Base-by-base conservation (phyloP, 1,284 basidiomycete genomes). In the Termitomyces sp. region DNA sequence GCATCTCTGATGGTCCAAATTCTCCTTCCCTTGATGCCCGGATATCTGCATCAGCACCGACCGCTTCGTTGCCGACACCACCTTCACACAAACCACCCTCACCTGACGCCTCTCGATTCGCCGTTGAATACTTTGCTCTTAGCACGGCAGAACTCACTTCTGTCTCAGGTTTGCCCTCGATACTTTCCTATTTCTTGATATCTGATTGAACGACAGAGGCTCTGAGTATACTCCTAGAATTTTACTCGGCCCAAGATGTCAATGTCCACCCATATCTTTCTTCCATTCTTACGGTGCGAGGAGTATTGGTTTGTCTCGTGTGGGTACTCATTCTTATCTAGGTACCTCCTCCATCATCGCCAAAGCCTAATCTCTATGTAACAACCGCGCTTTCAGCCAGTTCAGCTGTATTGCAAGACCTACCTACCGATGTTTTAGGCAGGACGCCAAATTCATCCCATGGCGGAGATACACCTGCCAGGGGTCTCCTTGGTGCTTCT, bases 1-100 rank as follows among this genome's bases (percentile, higher is more conserved):
- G 80, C 57, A 74, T 82, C 47, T 72, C 78, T 24, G 88, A 90
- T 63, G 88, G 86, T 1, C 82, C 86, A 38, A 81, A 84, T 62
- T 85, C 86, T 0, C 74, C 82, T 44, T 86, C 88, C 44, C 72
- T 91, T 26, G 84, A 89, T 64, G 83, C 84, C 42, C 81, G 88
- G 53, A 79, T 87, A 60, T 82, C 84, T 39, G 73, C 73, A 28
- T 74, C 81, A 40, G 74, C 82, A 5, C 82, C 85, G 26, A 81
- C 83, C 21, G 73, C 82, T 36, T 85, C 84, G 19, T 73, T 88
- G 57, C 86, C 83, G 40, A 88, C 85, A 6, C 88, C 88, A 39
- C 88, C 88, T 15, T 82, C 87, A 26, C 81, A 88, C 62, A 86
- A 88, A 62, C 78, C 86, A 9, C 73, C 80, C 38, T 86, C 85